phyloP scores from a whole-genome alignment of 106 monocot genomes.

The Cymbidium sinense region DNA sequence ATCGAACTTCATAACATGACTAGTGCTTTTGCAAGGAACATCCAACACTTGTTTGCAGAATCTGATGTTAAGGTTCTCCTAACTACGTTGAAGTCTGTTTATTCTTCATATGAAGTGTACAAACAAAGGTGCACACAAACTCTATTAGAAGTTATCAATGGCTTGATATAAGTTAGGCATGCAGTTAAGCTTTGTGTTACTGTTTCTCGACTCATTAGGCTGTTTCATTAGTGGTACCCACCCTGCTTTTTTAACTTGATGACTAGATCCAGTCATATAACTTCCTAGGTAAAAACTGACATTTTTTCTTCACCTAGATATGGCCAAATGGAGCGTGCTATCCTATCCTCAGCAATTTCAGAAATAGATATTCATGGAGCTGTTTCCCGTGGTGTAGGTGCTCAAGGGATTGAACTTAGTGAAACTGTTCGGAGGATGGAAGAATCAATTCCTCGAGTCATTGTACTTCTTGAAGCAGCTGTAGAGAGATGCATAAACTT shows the following conservation, averaged over 20 bases:
- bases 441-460: conserved; percentile 83
- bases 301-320: conserved; percentile 41
- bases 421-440: conserved; percentile 99
- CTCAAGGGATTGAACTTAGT: conserved; percentile 98
- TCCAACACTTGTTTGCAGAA: conserved; percentile 89
- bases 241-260: neutral
- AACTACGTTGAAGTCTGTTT: conserved; percentile 72
- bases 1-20: conserved; percentile 92
- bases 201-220: too few relatives aligned
- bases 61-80: conserved; percentile 67
- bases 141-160: neutral
- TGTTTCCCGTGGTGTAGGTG: conserved; percentile 90
- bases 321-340: conserved; percentile 79
- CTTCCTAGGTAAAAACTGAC: neutral
- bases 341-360: conserved; percentile 79
- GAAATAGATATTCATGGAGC: conserved; percentile 79
- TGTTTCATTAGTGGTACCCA: neutral
- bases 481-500: conserved; percentile 94
- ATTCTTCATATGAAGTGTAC: conserved; percentile 85
- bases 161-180: neutral
- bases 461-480: conserved; percentile 88
- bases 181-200: neutral
- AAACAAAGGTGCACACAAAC: conserved; percentile 58
- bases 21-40: conserved; percentile 76
- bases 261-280: conserved; percentile 4